Conservation (phyloP, 495 filamentous ascomycete species). For the Bacidia gigantensis region DNA sequence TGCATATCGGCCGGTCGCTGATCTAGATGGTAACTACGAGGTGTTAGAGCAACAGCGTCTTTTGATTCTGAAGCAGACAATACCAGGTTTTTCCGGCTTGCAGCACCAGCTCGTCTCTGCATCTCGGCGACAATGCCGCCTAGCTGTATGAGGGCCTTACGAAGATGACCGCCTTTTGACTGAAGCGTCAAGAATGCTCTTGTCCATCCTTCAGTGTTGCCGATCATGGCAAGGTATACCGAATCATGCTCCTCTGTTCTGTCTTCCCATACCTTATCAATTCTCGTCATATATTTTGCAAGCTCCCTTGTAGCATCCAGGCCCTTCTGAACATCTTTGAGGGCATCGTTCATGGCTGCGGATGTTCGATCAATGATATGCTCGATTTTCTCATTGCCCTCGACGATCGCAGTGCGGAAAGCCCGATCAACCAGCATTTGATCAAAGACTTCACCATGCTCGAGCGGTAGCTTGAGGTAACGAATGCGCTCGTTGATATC, state of each 20-base stretch:
- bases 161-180: constrained; percentile 46
- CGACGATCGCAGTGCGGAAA: constrained; percentile 67
- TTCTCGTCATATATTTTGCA: constrained; percentile 52
- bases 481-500: constrained; percentile 63
- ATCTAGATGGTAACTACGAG: constrained; percentile 13
- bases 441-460: constrained; percentile 74
- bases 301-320: constrained; percentile 64
- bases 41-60: not conserved
- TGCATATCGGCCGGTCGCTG: constrained; percentile 16
- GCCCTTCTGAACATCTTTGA: constrained; percentile 67
- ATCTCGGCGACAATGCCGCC: constrained; percentile 59
- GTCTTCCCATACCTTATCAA: constrained; percentile 42
- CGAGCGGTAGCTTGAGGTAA: constrained; percentile 68
- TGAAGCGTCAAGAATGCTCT: constrained; percentile 57
- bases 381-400: constrained; percentile 84
- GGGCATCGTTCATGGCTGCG: constrained; percentile 53
- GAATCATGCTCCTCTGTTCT: constrained; percentile 35
- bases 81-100: constrained; percentile 48
- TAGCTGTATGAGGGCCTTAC: constrained; percentile 47
- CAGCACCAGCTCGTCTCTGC: constrained; percentile 58
- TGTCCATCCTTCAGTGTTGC: constrained; percentile 79
- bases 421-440: constrained; percentile 72
- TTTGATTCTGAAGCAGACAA: constrained; percentile 11
- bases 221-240: constrained; percentile 66
- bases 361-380: constrained; percentile 71